Evolutionary conservation across 192 early-diverging fungal species (phyloP).

Genomic region (Entomortierella chlamydospora): DNA sequence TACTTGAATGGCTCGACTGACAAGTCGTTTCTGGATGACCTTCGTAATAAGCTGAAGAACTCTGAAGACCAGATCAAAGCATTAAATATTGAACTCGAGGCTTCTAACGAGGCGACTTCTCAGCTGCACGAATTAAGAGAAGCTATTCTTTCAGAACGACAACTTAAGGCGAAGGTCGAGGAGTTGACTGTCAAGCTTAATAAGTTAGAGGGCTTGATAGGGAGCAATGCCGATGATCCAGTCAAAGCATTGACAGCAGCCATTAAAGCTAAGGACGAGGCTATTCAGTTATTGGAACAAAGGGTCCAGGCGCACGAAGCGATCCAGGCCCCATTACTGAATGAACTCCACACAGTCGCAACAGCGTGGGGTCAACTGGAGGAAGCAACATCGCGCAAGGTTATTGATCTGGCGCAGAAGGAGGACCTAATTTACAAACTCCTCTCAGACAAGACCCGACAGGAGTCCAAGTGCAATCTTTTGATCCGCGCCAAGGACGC

Average conservation of each 20-base stretch:
- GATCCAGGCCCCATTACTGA: conserved; percentile 63
- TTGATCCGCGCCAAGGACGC: conserved; percentile 84
- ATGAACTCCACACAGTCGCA: conserved; percentile 75
- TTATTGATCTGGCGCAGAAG: conserved; percentile 81
- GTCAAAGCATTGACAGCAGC: conserved; percentile 31
- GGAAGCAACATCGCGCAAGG: conserved; percentile 85
- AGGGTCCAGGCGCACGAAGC: conserved; percentile 62
- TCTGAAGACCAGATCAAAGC: conserved; percentile 60
- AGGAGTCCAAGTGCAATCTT: conserved; percentile 86
- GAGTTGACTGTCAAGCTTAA: conserved; percentile 51
- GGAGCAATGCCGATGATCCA: conserved; percentile 37
- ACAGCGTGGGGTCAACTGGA: conserved; percentile 85
- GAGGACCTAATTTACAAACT: conserved; percentile 84
- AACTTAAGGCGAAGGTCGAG: conserved; percentile 59
- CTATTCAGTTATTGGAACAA: conserved; percentile 65
- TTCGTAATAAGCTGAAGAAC: conserved; percentile 64
- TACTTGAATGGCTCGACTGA: conserved; percentile 59
- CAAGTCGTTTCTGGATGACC: conserved; percentile 66
- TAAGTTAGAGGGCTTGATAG: conserved; percentile 42
- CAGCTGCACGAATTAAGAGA: conserved; percentile 19
- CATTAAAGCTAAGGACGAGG: conserved; percentile 61
- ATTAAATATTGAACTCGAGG: conserved; percentile 26
- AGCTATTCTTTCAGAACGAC: conserved; percentile 52
- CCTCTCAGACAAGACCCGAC: conserved; percentile 86
- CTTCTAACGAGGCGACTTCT: conserved; percentile 29